phyloP scores from a whole-genome alignment of 371 early-diverging fungal species.

The Haplosporangium sp. region DNA sequence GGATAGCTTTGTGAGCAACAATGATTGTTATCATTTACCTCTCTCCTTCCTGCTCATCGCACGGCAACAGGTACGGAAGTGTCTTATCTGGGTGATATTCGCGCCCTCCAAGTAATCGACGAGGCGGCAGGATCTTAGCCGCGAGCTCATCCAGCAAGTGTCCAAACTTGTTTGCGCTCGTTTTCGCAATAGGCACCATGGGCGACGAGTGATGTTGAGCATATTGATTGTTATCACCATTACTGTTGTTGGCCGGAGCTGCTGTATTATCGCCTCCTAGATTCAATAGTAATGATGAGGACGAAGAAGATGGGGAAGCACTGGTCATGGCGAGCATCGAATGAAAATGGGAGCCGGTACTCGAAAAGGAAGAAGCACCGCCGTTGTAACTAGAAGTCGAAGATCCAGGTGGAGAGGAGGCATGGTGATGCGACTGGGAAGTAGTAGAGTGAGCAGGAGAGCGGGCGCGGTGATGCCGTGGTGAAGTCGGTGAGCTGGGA shows the following conservation, averaged over 20 bases:
- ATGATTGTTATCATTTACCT: slow-evolving; percentile 18
- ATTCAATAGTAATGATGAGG: slow-evolving; percentile 20
- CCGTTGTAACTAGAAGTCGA: slow-evolving; percentile 25
- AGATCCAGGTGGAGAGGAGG: slow-evolving; percentile 22
- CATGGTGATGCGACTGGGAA: background rate
- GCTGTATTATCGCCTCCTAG: background rate
- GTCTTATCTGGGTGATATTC: slow-evolving; percentile 53
- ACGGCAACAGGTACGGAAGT: slow-evolving; percentile 49
- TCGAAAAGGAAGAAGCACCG: slow-evolving; percentile 36
- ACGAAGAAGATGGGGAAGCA: slow-evolving; percentile 27
- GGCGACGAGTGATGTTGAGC: background rate
- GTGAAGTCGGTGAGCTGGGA: background rate
- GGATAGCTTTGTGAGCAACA: background rate
- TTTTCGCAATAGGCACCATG: background rate
- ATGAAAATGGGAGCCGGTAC: slow-evolving; percentile 34
- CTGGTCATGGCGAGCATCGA: slow-evolving; percentile 42
- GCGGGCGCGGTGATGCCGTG: slow-evolving; percentile 1
- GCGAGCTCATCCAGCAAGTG: slow-evolving; percentile 35
- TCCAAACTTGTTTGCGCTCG: slow-evolving; percentile 15
- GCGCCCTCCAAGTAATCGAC: slow-evolving; percentile 36
- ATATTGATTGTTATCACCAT: background rate
- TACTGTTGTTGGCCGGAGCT: background rate
- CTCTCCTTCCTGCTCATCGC: slow-evolving; percentile 53
- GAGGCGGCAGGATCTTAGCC: slow-evolving; percentile 36
- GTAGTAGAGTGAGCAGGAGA: slow-evolving; percentile 5